phyloP scores from a whole-genome alignment of 306 rosid genomes.

The Vigna reflexopilosa region DNA sequence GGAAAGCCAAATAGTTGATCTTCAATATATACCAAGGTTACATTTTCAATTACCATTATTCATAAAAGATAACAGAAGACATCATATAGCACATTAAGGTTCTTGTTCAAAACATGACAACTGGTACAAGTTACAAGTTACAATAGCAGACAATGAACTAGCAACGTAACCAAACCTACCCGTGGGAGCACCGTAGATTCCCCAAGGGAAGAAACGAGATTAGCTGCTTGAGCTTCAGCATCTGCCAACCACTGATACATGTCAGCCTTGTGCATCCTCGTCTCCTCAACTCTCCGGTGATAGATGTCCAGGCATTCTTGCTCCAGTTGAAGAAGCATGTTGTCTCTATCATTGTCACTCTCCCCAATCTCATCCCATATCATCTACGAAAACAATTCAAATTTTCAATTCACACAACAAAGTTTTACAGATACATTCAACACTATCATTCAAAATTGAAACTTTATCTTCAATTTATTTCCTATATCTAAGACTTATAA shows the following conservation, averaged over 20 bases:
- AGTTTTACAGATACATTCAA: neutral
- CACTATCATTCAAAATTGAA: neutral
- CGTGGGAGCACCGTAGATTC: constrained; percentile 58
- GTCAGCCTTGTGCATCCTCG: constrained; percentile 77
- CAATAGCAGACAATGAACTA: neutral
- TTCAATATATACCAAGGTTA: neutral
- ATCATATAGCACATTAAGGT: neutral
- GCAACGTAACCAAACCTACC: constrained; percentile 46
- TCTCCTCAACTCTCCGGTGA: constrained; percentile 74
- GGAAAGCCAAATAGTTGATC: neutral
- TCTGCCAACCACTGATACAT: constrained; percentile 68
- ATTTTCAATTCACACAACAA: constrained; percentile 27
- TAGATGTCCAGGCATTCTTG: constrained; percentile 91
- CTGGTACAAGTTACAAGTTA: neutral
- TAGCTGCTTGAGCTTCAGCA: constrained; percentile 63
- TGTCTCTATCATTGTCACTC: constrained; percentile 73
- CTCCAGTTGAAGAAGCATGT: constrained; percentile 88
- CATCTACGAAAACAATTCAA: constrained; percentile 45
- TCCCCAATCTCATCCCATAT: constrained; percentile 99
- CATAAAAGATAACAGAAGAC: neutral
- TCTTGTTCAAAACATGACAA: neutral
- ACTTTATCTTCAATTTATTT: neutral
- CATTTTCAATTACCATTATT: constrained; percentile 1
- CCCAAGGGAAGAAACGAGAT: constrained; percentile 68
- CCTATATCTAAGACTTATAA: neutral